phyloP scores from a whole-genome alignment of 2,329 filamentous ascomycete species.

The Fusarium lyarnte region DNA sequence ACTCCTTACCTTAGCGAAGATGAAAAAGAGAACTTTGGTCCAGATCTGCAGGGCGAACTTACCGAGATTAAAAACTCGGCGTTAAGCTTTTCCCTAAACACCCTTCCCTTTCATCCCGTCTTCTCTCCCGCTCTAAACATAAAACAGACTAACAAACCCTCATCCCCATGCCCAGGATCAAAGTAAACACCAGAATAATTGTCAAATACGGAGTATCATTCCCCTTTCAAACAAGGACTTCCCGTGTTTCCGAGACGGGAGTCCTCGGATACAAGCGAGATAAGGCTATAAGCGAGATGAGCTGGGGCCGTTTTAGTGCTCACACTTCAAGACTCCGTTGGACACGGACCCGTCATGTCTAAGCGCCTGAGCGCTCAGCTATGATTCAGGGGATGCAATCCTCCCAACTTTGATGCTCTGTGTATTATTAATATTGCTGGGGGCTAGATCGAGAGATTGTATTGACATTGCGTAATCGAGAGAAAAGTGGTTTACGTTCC shows the following conservation, averaged over 20 bases:
- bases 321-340: neutral
- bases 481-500: neutral
- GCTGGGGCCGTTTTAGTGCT: constrained; percentile 11
- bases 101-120: neutral
- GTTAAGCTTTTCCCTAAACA: neutral
- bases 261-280: constrained; percentile 29
- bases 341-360: neutral
- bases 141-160: neutral
- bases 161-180: neutral
- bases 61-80: neutral
- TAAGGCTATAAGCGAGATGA: constrained; percentile 25
- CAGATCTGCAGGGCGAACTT: neutral
- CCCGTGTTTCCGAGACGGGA: constrained; percentile 10
- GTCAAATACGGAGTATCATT: neutral
- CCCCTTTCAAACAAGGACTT: neutral
- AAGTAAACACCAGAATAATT: neutral
- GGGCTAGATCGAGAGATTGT: neutral
- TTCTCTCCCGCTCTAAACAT: neutral
- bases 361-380: neutral
- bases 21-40: neutral
- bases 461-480: neutral
- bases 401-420: neutral
- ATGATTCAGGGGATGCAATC: neutral
- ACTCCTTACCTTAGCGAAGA: neutral
- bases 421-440: neutral